Percentiles rank a stretch among this genome's conserved stretches.
These are phyloP conservation scores for Hypoxylon sp. DNA, from an alignment of 2,329 filamentous ascomycete genomes.

Conservation along the genomic window DNA sequence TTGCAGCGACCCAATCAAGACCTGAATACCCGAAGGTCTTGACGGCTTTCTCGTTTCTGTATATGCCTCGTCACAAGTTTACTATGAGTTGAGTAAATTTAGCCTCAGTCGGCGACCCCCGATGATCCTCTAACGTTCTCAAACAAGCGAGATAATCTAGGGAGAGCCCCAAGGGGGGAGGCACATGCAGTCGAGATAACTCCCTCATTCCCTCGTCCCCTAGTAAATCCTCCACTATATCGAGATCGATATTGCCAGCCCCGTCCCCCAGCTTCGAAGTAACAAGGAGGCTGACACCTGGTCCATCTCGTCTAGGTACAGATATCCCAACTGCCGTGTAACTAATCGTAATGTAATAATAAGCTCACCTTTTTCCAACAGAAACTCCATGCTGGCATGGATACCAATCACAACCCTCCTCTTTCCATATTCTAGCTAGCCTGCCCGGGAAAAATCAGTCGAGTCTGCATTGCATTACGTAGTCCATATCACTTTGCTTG, in stretches of 20 bases:
- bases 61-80: constrained; percentile 27
- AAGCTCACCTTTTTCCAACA: constrained; percentile 48
- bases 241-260: constrained; percentile 46
- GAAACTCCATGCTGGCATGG: constrained; percentile 40
- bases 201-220: constrained; percentile 2
- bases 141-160: constrained; percentile 24
- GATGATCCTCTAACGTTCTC: constrained; percentile 16
- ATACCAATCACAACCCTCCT: constrained; percentile 47
- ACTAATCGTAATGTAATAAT: constrained; percentile 48
- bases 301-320: constrained; percentile 48
- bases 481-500: constrained; percentile 32
- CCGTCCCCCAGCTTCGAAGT: constrained; percentile 33
- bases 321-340: constrained; percentile 51
- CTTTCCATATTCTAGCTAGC: constrained; percentile 35
- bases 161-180: constrained; percentile 12
- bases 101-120: constrained; percentile 27
- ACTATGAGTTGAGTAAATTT: constrained; percentile 20
- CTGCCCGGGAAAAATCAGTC: constrained; percentile 25
- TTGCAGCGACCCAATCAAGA: constrained; percentile 36
- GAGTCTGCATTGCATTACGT: constrained; percentile 24
- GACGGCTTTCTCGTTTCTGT: constrained; percentile 21
- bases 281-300: constrained; percentile 30
- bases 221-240: constrained; percentile 43
- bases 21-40: constrained; percentile 6
- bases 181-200: constrained; percentile 6